These are phyloP conservation scores for Adansonia madagascariensis DNA, from an alignment of 441 rosid species.

Conservation along the genomic window DNA sequence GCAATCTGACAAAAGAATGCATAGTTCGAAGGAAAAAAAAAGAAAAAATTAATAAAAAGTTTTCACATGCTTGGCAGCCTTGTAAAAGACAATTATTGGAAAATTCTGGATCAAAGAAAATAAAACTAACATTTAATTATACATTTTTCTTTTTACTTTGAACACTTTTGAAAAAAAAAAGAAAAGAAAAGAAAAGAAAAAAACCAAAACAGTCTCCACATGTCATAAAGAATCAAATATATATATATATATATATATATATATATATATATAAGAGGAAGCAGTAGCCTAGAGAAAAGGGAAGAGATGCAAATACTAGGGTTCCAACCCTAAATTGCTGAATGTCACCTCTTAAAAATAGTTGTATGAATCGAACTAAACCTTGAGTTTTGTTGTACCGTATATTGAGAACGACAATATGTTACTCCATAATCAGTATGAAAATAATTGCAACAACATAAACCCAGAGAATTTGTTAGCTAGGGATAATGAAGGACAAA, in stretches of 20 bases:
- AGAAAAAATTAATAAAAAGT: background rate
- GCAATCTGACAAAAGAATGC: background rate
- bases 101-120: background rate
- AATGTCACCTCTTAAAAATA: too few relatives aligned
- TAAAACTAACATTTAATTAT: too few relatives aligned
- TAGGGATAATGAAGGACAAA: constrained; percentile 32
- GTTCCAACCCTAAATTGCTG: too few relatives aligned
- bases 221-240: background rate
- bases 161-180: too few relatives aligned
- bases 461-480: background rate
- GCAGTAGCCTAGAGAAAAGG: too few relatives aligned
- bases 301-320: too few relatives aligned
- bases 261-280: too few relatives aligned
- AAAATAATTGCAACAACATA: background rate
- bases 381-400: too few relatives aligned
- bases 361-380: too few relatives aligned
- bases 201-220: background rate
- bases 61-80: background rate
- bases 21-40: background rate
- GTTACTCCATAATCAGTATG: background rate
- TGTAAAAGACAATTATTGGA: background rate
- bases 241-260: background rate
- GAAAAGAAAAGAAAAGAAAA: background rate
- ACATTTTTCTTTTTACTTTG: background rate
- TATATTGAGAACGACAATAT: background rate